phyloP scores from a whole-genome alignment of 2,329 filamentous ascomycete genomes.

The Verticillium tricorpus region DNA sequence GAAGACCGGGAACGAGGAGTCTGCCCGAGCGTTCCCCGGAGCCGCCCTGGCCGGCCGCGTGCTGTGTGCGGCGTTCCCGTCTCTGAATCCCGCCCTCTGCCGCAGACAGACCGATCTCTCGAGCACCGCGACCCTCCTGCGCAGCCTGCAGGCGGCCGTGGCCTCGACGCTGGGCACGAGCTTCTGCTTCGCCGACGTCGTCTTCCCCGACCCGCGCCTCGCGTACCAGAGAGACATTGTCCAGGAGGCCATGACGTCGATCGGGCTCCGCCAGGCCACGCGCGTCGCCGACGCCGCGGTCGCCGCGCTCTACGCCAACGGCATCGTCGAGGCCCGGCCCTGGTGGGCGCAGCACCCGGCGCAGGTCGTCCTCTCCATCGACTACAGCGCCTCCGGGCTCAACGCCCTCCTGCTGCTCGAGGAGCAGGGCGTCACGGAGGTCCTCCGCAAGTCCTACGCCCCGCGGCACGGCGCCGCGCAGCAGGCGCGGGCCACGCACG shows the following conservation, averaged over 20 bases:
- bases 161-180: not conserved
- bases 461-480: not conserved
- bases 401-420: not conserved
- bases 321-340: not conserved
- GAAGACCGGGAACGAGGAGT: not conserved
- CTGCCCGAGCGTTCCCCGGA: no score
- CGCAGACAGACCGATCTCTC: not conserved
- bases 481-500: not conserved
- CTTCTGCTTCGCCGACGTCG: constrained; percentile 1
- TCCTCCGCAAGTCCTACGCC: not conserved
- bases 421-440: not conserved
- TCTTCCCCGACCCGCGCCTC: not conserved
- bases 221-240: not conserved
- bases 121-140: not conserved
- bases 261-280: not conserved
- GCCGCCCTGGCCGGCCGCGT: not conserved
- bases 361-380: not conserved
- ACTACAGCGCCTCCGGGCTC: constrained; percentile 1
- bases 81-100: not conserved
- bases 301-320: not conserved
- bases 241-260: not conserved
- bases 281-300: not conserved
- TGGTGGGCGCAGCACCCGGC: not conserved
- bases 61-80: not conserved
- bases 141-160: not conserved